These are phyloP conservation scores for Paecilomyces fulvus DNA, from an alignment of 2,329 filamentous ascomycete genomes.

Conservation along the genomic window DNA sequence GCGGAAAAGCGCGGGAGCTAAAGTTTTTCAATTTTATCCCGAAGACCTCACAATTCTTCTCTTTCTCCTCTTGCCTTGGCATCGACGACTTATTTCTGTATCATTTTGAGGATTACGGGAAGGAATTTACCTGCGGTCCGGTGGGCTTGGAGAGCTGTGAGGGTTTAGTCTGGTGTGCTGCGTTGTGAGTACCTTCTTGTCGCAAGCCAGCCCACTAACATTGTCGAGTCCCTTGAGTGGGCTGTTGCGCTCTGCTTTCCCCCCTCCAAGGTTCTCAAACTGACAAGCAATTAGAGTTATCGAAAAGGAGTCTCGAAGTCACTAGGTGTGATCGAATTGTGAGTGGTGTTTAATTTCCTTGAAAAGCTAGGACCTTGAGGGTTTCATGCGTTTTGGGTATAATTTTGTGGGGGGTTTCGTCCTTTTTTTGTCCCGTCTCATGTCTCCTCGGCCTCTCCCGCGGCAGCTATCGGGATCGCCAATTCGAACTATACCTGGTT, in stretches of 20 bases:
- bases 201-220: slow-evolving; percentile 16
- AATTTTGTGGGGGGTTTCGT: not conserved
- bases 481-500: not conserved
- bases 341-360: not conserved
- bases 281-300: not conserved
- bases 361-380: not conserved
- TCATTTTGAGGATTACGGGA: not conserved
- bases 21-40: slow-evolving; percentile 20
- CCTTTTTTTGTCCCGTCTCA: not conserved
- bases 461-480: not conserved
- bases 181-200: slow-evolving; percentile 12
- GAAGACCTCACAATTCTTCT: slow-evolving; percentile 3
- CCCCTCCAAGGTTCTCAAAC: slow-evolving; percentile 17
- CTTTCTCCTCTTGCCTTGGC: slow-evolving; percentile 6
- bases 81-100: slow-evolving; percentile 1
- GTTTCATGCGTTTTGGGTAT: not conserved
- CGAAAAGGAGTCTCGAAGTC: not conserved
- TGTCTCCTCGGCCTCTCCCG: not conserved
- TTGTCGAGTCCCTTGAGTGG: slow-evolving; percentile 14
- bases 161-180: slow-evolving; percentile 10
- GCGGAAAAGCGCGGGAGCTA: slow-evolving; percentile 32
- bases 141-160: slow-evolving; percentile 19
- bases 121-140: slow-evolving; percentile 8
- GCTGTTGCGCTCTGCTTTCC: slow-evolving; percentile 18
- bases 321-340: not conserved